Evolutionary conservation across 805 yeast species (phyloP).

Genomic region (Saturnispora bothae): DNA sequence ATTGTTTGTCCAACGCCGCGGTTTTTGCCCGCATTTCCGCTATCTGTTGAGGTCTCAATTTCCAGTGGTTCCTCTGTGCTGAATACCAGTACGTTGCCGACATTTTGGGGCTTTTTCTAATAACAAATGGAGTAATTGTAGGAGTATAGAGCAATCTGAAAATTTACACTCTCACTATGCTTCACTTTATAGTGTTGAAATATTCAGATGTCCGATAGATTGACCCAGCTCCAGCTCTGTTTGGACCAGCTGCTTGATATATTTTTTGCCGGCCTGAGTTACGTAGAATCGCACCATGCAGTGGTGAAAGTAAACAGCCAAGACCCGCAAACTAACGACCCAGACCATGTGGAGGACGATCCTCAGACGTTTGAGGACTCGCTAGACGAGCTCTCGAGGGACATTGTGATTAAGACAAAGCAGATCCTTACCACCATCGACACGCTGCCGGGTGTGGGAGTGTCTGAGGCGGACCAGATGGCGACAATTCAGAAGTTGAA

Average conservation of each 20-base stretch:
- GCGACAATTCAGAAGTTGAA: constrained; percentile 52
- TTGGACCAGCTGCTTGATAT: constrained; percentile 75
- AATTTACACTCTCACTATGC: neutral
- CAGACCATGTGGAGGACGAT: constrained; percentile 38
- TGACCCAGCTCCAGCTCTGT: constrained; percentile 84
- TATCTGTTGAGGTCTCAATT: constrained; percentile 55
- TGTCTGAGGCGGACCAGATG: constrained; percentile 65
- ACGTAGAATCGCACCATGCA: constrained; percentile 68
- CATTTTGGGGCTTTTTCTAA: too few species aligned
- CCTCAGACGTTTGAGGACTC: constrained; percentile 32
- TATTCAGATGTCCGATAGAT: constrained; percentile 63
- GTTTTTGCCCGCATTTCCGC: constrained; percentile 15
- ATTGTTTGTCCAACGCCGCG: constrained; percentile 16
- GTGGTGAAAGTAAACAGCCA: constrained; percentile 36
- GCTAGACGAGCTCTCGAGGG: constrained; percentile 70
- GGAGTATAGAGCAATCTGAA: too few species aligned
- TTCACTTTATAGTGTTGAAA: neutral
- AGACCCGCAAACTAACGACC: constrained; percentile 54
- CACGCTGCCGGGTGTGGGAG: constrained; percentile 88
- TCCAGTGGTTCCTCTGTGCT: constrained; percentile 76
- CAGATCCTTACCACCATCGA: constrained; percentile 81
- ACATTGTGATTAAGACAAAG: constrained; percentile 72
- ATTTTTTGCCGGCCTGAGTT: constrained; percentile 67
- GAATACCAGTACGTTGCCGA: constrained; percentile 86
- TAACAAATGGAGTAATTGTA: too few species aligned